Evolutionary conservation across 768 basidiomycete genomes (phyloP).

Genomic region (Strobilomyces dryophilus): DNA sequence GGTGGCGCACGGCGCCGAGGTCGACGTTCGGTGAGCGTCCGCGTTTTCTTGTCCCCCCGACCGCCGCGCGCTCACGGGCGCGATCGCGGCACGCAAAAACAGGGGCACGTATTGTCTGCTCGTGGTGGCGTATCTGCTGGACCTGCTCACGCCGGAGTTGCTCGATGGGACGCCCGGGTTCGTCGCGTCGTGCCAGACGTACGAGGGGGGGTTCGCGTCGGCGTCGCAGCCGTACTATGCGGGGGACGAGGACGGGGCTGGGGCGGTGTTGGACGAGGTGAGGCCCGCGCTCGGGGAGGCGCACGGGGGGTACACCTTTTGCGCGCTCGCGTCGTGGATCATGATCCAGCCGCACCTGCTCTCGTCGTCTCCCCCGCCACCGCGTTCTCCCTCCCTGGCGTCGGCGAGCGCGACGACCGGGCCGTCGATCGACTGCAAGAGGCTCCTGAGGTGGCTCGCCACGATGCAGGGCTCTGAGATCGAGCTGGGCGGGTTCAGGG

Average conservation of each 20-base stretch:
- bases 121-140: conserved; percentile 73
- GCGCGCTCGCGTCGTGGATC: conserved; percentile 81
- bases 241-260: conserved; percentile 12
- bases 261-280: conserved; percentile 38
- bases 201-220: conserved; percentile 92
- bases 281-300: conserved; percentile 89
- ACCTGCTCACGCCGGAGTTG: conserved; percentile 87
- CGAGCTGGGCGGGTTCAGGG: conserved; percentile 90
- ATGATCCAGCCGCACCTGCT: conserved; percentile 60
- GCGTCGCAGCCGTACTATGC: conserved; percentile 67
- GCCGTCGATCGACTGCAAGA: conserved; percentile 51
- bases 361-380: not conserved
- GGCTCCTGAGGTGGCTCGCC: conserved; percentile 74
- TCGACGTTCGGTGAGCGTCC: conserved; percentile 76
- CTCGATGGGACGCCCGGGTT: conserved; percentile 72
- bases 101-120: conserved; percentile 96
- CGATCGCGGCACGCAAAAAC: not conserved
- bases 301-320: conserved; percentile 97
- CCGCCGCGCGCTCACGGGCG: not conserved
- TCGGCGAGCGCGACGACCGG: not conserved
- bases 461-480: conserved; percentile 79
- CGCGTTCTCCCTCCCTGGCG: not conserved
- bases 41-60: too few relatives aligned
- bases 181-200: conserved; percentile 89
- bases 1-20: conserved; percentile 83